A percentile compares a stretch with the other conserved stretches of the same genome.
Evolutionary conservation across 2,329 filamentous ascomycete species (phyloP).

Genomic region (Beauveria sp.): DNA sequence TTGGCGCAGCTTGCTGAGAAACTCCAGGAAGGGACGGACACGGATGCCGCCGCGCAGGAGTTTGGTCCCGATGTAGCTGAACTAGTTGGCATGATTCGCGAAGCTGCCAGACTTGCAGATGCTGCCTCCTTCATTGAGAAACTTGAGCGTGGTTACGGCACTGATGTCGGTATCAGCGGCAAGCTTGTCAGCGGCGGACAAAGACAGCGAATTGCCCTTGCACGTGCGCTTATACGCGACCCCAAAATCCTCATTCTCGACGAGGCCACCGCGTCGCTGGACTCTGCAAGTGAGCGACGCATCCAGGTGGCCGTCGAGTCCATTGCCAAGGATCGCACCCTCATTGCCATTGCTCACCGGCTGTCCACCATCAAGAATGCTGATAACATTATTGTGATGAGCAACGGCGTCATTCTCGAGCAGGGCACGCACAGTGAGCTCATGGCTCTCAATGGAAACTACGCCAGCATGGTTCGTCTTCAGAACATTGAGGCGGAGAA

Average conservation of each 20-base stretch:
- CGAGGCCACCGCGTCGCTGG: conserved; percentile 54
- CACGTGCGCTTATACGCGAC: conserved; percentile 48
- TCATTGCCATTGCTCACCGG: conserved; percentile 58
- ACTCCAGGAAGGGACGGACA: conserved; percentile 41
- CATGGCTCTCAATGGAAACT: conserved; percentile 41
- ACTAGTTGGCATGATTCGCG: conserved; percentile 41
- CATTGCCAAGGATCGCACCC: conserved; percentile 47
- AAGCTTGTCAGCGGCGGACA: conserved; percentile 52
- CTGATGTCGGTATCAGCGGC: conserved; percentile 44
- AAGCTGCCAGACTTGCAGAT: conserved; percentile 51
- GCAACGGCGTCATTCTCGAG: conserved; percentile 52
- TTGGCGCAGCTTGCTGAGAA: conserved; percentile 43
- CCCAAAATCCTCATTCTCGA: conserved; percentile 52
- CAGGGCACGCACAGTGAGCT: conserved; percentile 56
- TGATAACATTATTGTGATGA: conserved; percentile 60
- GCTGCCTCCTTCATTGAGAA: conserved; percentile 46
- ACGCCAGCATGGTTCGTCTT: conserved; percentile 42
- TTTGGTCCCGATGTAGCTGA: conserved; percentile 38
- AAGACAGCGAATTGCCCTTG: conserved; percentile 51
- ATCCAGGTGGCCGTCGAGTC: conserved; percentile 43
- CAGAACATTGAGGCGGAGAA: conserved; percentile 29
- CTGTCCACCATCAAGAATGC: conserved; percentile 55
- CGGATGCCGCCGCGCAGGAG: conserved; percentile 34
- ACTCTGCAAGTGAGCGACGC: conserved; percentile 47
- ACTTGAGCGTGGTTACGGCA: conserved; percentile 46